These are phyloP conservation scores for Aureobasidium mangrovei DNA, from an alignment of 2,329 filamentous ascomycete species.

Conservation along the genomic window DNA sequence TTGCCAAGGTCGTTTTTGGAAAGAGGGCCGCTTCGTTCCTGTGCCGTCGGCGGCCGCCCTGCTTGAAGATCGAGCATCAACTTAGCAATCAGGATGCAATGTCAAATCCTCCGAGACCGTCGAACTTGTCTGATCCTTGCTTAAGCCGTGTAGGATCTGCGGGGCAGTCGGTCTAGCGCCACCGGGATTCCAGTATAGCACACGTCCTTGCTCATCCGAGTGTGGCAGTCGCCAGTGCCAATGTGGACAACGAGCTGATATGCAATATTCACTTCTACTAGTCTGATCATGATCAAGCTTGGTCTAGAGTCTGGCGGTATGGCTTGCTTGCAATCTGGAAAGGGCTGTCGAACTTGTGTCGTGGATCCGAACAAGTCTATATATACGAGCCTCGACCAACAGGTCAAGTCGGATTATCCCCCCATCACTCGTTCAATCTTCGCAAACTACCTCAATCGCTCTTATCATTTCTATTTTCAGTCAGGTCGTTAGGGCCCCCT, in stretches of 20 bases:
- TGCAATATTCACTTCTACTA: conserved; percentile 11
- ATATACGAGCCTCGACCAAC: conserved; percentile 11
- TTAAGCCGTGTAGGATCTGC: conserved; percentile 1
- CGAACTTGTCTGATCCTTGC: conserved; percentile 4
- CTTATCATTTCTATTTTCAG: background rate
- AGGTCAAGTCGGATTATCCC: background rate
- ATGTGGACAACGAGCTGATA: conserved; percentile 10
- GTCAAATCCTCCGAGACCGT: conserved; percentile 5
- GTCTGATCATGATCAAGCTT: background rate
- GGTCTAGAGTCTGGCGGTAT: conserved; percentile 1
- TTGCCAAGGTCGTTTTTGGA: background rate
- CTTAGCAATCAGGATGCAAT: background rate
- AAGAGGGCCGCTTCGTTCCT: background rate
- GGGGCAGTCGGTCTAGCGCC: conserved; percentile 1
- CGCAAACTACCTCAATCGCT: conserved; percentile 13
- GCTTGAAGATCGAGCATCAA: background rate
- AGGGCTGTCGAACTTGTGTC: background rate
- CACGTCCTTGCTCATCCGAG: conserved; percentile 4
- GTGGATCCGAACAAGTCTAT: background rate
- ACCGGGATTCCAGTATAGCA: conserved; percentile 3
- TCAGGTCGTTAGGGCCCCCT: background rate
- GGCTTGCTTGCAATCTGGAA: background rate
- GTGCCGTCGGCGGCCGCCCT: background rate
- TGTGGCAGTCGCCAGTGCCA: background rate
- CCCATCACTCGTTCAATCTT: conserved; percentile 6